Evolutionary conservation across 306 rosid species (phyloP), one percentile per base, ranked within the genome.

Genomic region (Argentina anserina): DNA sequence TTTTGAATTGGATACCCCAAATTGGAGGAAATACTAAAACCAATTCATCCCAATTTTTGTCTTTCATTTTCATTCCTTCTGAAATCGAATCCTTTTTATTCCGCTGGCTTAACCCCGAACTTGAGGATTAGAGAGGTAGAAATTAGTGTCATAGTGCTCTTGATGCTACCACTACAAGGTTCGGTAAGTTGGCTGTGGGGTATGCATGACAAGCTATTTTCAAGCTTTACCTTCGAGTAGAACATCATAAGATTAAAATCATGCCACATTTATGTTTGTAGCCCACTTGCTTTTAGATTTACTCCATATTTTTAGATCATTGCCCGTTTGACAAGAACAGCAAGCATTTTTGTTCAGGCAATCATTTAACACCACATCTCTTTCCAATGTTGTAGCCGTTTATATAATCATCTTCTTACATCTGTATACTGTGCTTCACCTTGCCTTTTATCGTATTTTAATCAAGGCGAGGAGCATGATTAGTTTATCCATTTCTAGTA

Each of bases 131-230:
- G 39, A 14, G 29, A 21, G n/a, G 47, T 79, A 28, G 10, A 50
- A 59, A 52, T 67, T 71, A 68, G 76, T 37, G 39, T 62, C 39
- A n/a, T 45, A 50, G 46, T 82, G 80, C 71, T 47, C 65, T 56
- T 42, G 21, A 47, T 37, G 18, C 46, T 25, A 59, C 53, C 83
- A 75, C 76, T 71, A 58, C 42, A n/a, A 25, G 56, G 55, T 56
- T 26, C 65, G 36, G 64, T 25, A 71, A 70, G 56, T 69, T 40
- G 28, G 68, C 37, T 3, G 80, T 77, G 81, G 85, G 84, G 56
- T 74, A 70, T 85, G 58, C 77, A 64, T 82, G 69, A 73, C 83
- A 85, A 83, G 84, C 86, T 78, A 50, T 50, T 46, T 15, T 40
- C 70, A 70, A 58, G 65, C 76, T 67, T 65, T 81, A 55, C 67